A percentile compares a stretch with the other conserved stretches of the same genome.
Evolutionary conservation across 495 filamentous ascomycete species (phyloP).

Genomic region (Penicillium coffeae): DNA sequence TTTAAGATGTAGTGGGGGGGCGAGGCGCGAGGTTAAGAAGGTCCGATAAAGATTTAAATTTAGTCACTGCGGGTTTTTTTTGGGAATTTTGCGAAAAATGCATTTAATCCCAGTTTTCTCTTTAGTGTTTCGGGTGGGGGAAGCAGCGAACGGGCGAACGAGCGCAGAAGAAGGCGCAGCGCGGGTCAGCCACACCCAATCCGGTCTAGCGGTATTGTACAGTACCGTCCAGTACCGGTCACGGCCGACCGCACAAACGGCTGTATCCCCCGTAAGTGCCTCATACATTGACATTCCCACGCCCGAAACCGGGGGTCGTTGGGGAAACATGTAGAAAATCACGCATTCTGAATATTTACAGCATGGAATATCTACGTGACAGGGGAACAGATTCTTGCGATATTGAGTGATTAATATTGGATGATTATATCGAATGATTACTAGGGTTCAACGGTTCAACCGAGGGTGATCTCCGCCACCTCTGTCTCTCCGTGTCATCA

Average conservation of each 20-base stretch:
- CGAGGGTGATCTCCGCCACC: too few species aligned
- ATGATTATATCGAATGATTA: too few species aligned
- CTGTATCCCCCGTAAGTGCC: constrained; percentile 11
- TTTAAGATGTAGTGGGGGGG: constrained; percentile 26
- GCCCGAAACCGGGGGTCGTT: constrained; percentile 26
- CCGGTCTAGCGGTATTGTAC: constrained; percentile 13
- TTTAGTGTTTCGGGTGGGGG: not conserved
- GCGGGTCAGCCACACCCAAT: constrained; percentile 13
- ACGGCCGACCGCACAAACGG: not conserved
- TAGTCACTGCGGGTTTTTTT: constrained; percentile 26
- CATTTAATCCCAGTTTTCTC: not conserved
- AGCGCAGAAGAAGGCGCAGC: constrained; percentile 7
- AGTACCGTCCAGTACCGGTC: not conserved
- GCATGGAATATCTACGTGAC: too few species aligned
- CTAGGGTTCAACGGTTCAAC: too few species aligned
- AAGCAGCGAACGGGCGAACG: not conserved
- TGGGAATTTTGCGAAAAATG: not conserved
- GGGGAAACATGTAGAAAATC: constrained; percentile 25
- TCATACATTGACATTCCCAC: constrained; percentile 12
- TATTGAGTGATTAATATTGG: too few species aligned
- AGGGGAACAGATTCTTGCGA: too few species aligned
- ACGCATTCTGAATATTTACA: too few species aligned
- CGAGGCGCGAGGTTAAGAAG: constrained; percentile 12
- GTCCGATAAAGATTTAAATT: constrained; percentile 32
- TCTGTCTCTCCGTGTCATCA: constrained; percentile 21